phyloP scores from a whole-genome alignment of 768 basidiomycete species.

The Naganishia friedmannii region DNA sequence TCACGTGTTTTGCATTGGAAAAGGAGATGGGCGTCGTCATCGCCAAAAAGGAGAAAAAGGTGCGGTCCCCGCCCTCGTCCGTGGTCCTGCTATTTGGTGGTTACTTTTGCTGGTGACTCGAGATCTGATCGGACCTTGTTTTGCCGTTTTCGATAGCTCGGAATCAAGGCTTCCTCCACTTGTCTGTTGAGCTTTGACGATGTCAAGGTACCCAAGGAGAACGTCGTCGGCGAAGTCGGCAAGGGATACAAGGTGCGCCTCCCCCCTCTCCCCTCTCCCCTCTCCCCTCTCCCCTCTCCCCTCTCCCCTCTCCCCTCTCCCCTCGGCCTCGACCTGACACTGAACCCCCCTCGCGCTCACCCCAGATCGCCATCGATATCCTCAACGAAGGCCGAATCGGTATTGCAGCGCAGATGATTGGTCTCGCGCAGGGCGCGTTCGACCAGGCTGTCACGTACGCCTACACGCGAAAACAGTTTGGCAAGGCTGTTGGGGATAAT shows the following conservation, averaged over 20 bases:
- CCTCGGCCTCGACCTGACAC: conserved; percentile 58
- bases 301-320: not conserved
- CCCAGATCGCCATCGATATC: conserved; percentile 89
- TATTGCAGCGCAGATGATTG: conserved; percentile 98
- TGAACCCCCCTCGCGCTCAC: not conserved
- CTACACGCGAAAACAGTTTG: conserved; percentile 89
- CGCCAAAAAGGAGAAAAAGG: conserved; percentile 97
- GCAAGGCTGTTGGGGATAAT: conserved; percentile 76
- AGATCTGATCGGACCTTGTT: not conserved
- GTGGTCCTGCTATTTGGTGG: not conserved
- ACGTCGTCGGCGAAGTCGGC: conserved; percentile 76
- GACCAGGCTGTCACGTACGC: conserved; percentile 93
- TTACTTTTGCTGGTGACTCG: not conserved
- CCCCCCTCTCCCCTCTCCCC: not conserved
- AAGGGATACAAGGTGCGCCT: conserved; percentile 72
- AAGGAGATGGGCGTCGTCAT: conserved; percentile 96
- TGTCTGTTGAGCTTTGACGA: conserved; percentile 94
- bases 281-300: not conserved
- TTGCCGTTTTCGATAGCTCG: conserved; percentile 59
- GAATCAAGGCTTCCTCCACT: conserved; percentile 92
- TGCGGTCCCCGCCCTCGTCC: conserved; percentile 22
- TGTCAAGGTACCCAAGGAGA: conserved; percentile 75
- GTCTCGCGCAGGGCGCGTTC: conserved; percentile 94
- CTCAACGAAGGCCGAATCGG: conserved; percentile 96
- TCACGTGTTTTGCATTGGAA: conserved; percentile 93